Conservation (phyloP, 1,284 basidiomycete species). For the Inonotus hispidus region DNA sequence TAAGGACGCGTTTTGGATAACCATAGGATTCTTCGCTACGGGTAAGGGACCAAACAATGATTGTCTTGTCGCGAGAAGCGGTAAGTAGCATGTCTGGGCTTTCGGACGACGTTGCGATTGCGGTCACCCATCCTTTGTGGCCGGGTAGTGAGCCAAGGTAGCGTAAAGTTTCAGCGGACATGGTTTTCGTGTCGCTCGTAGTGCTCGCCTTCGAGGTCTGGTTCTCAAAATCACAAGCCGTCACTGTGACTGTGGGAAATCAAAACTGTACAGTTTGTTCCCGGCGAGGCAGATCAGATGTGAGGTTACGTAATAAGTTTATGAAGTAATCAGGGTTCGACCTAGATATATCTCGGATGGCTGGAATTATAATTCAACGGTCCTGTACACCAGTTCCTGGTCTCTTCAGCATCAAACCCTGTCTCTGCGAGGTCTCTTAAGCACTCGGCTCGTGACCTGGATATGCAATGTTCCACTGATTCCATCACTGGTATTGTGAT, state of each 20-base stretch:
- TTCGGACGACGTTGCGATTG: conserved; percentile 95
- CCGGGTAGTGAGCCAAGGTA: conserved; percentile 92
- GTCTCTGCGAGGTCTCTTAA: too few species aligned
- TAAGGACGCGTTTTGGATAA: conserved; percentile 95
- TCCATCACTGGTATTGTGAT: neutral
- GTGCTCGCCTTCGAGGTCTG: conserved; percentile 5
- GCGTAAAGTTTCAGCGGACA: conserved; percentile 78
- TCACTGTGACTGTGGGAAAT: neutral
- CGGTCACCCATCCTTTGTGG: conserved; percentile 96
- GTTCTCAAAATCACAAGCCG: neutral
- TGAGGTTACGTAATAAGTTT: too few species aligned
- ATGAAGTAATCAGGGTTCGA: too few species aligned
- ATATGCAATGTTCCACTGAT: neutral
- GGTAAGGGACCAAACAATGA: conserved; percentile 99
- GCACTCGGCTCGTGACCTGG: too few species aligned
- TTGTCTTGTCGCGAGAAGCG: conserved; percentile 98
- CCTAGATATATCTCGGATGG: too few species aligned
- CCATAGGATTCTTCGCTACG: conserved; percentile 92
- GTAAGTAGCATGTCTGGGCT: conserved; percentile 97
- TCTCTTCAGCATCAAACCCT: too few species aligned
- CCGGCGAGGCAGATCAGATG: too few species aligned
- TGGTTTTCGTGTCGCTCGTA: conserved; percentile 31
- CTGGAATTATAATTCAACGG: neutral
- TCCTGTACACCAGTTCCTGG: neutral
- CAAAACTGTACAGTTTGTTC: neutral